Percentiles rank a stretch among this genome's conserved stretches.
These are phyloP conservation scores for Nemania serpens DNA, from an alignment of 2,329 filamentous ascomycete genomes.

Conservation along the genomic window DNA sequence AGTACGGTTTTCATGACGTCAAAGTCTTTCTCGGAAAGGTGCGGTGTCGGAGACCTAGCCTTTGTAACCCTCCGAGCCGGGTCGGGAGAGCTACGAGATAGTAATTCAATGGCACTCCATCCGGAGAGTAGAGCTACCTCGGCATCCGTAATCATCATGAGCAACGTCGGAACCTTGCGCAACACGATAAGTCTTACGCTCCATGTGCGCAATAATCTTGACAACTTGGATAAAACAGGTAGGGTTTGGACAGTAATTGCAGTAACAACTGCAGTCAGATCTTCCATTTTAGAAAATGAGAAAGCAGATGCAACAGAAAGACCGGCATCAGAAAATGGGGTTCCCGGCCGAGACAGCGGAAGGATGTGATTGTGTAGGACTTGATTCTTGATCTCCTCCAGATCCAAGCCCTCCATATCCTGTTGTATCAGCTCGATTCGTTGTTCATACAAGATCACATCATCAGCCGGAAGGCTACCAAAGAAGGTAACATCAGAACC, in stretches of 20 bases:
- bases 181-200: constrained; percentile 75
- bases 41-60: constrained; percentile 29
- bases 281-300: constrained; percentile 75
- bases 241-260: constrained; percentile 89
- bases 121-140: constrained; percentile 68
- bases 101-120: constrained; percentile 63
- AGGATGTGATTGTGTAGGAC: constrained; percentile 81
- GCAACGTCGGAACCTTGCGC: constrained; percentile 70
- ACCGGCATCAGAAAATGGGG: constrained; percentile 53
- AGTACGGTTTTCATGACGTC: constrained; percentile 66
- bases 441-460: constrained; percentile 70
- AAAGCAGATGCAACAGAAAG: constrained; percentile 47
- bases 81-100: constrained; percentile 23
- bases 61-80: constrained; percentile 9
- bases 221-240: constrained; percentile 77
- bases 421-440: constrained; percentile 75
- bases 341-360: constrained; percentile 58
- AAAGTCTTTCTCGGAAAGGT: constrained; percentile 53
- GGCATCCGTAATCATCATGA: constrained; percentile 68
- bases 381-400: constrained; percentile 88
- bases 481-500: constrained; percentile 55
- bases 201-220: constrained; percentile 77
- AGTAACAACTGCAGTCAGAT: constrained; percentile 87
- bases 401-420: constrained; percentile 70
- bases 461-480: constrained; percentile 69